phyloP scores from a whole-genome alignment of 1,284 basidiomycete species.

The Amylostereum chailletii region DNA sequence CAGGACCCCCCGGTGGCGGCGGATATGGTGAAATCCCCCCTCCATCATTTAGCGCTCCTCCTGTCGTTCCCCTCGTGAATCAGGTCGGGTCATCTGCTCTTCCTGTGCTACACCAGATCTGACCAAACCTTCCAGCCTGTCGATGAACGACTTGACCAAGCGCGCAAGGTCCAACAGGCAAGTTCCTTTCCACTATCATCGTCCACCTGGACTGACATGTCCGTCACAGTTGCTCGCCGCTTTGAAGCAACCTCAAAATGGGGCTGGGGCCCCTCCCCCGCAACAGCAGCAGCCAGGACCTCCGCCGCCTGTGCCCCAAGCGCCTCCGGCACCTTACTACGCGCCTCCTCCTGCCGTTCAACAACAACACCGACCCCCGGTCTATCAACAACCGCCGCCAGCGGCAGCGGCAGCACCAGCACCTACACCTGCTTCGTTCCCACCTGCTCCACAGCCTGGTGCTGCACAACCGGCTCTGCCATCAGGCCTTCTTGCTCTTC shows the following conservation, averaged over 20 bases:
- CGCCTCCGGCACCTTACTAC: constrained; percentile 29
- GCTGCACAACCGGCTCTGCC: constrained; percentile 40
- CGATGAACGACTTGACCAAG: constrained; percentile 74
- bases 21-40: constrained; percentile 17
- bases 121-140: constrained; percentile 21
- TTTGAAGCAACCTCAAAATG: constrained; percentile 56
- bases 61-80: constrained; percentile 19
- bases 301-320: constrained; percentile 26
- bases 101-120: background rate
- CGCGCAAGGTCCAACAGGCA: constrained; percentile 71
- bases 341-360: constrained; percentile 29
- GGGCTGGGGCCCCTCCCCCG: constrained; percentile 24
- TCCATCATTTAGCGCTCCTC: constrained; percentile 18
- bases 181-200: constrained; percentile 8
- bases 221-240: constrained; percentile 53
- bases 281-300: constrained; percentile 23
- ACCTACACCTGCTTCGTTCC: constrained; percentile 12
- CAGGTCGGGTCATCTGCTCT: background rate
- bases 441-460: constrained; percentile 17
- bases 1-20: constrained; percentile 25
- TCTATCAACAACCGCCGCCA: constrained; percentile 18
- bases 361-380: constrained; percentile 34
- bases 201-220: constrained; percentile 2
- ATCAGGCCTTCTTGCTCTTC: constrained; percentile 53
- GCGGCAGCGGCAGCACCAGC: background rate